Evolutionary conservation across 139 green algal genomes (phyloP).

Genomic region (Coelastrella sp.): DNA sequence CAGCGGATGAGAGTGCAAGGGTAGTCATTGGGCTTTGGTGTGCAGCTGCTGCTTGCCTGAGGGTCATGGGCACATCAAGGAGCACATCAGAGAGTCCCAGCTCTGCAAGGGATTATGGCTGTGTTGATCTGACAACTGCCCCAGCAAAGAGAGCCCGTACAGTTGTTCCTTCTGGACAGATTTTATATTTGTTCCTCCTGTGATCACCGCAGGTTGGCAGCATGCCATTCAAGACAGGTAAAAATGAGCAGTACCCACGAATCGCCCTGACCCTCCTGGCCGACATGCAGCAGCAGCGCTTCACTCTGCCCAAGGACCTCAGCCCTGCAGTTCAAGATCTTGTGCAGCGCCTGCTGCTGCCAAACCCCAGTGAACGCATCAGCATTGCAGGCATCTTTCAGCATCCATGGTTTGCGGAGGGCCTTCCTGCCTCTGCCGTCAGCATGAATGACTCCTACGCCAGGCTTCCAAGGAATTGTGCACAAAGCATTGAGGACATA

Average conservation of each 20-base stretch:
- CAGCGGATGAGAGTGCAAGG: too few species aligned
- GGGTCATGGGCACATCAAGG: too few species aligned
- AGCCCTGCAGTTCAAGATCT: not conserved
- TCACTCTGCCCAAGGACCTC: not conserved
- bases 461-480: not conserved
- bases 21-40: too few species aligned
- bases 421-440: not conserved
- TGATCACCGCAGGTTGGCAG: not conserved
- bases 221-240: slow-evolving; percentile 10
- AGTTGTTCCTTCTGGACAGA: not conserved
- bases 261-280: not conserved
- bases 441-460: slow-evolving; percentile 21
- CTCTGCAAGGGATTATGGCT: too few species aligned
- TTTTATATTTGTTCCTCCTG: not conserved
- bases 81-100: too few species aligned
- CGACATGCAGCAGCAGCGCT: slow-evolving; percentile 13
- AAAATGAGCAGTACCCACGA: not conserved
- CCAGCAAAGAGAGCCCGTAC: too few species aligned
- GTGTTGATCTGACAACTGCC: too few species aligned
- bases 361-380: not conserved
- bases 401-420: not conserved
- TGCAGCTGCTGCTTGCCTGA: too few species aligned
- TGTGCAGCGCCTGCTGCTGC: not conserved
- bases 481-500: slow-evolving; percentile 31
- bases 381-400: not conserved